Evolutionary conservation across 495 filamentous ascomycete genomes (phyloP), one percentile per base, ranked within the genome.

Genomic region (Neurospora sp.): DNA sequence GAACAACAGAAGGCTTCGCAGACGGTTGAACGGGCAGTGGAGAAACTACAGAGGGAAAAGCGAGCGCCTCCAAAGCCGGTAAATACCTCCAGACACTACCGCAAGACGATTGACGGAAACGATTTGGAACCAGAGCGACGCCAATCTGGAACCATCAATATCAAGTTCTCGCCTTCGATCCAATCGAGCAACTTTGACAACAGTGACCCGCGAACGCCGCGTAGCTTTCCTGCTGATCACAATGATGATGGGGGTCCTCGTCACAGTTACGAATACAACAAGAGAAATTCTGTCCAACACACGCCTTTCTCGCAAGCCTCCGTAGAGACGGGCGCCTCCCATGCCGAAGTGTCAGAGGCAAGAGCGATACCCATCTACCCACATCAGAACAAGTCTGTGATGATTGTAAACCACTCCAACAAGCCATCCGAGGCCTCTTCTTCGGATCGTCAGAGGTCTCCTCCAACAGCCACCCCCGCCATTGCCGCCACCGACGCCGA

Each of bases 371-470:
- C 88, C 72, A 90, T 97, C 41, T 96, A 91, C 77, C 90, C 93
- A 3, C 94, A 97, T 79, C 93, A 94, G 78, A 97, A 97, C 74
- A 89, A 90, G 73, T 95, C 93, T 3, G 84, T 93, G 12, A 82
- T 96, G 65, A 82, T 96, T 71, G 90, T 97, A 48, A 88, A 96
- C 48, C 91, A 94, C 75, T 88, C 84, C 85, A 80, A 80, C 73
- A 80, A 81, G 75, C 78, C 82, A 16, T 83, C 81, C 0, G 77
- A 81, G 69, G 74, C 44, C 31, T 81, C 80, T 1, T 81, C 82
- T 1, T 38, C 78, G 3, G 74, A 79, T 14, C 71, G 42, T 9
- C 38, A 76, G 35, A 75, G 72, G 72, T 35, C 69, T 4, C 48
- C 73, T 2, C 73, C 71, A 4, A 9, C 44, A 17, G 68, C 69